Evolutionary conservation across 192 early-diverging fungal genomes (phyloP).

Genomic region (Rhizoclosmatium sp.): DNA sequence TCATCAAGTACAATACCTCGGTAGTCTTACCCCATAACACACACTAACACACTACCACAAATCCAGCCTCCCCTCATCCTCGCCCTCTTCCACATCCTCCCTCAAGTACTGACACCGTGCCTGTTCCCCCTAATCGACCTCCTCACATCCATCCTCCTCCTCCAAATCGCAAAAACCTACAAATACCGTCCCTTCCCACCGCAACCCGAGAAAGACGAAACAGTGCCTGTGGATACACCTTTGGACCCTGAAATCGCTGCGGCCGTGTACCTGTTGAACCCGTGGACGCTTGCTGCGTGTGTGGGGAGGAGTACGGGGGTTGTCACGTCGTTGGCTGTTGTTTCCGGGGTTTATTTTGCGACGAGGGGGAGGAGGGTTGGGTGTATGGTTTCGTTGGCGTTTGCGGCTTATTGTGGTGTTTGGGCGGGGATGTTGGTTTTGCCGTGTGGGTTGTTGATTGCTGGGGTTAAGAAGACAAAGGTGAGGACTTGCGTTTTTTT

Average conservation of each 20-base stretch:
- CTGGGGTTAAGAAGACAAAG: too few species aligned
- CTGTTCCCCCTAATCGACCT: constrained; percentile 74
- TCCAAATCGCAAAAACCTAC: constrained; percentile 58
- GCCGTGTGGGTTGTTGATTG: too few species aligned
- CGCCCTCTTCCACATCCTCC: constrained; percentile 71
- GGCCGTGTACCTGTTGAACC: constrained; percentile 81
- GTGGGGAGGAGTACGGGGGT: constrained; percentile 76
- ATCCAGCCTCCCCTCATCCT: constrained; percentile 76
- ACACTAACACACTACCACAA: too few species aligned
- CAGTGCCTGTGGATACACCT: constrained; percentile 43
- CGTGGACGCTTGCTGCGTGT: constrained; percentile 78
- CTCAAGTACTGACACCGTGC: constrained; percentile 51
- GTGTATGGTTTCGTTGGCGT: constrained; percentile 76
- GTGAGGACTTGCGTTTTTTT: too few species aligned
- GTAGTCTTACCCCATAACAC: neutral
- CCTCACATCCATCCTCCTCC: constrained; percentile 65
- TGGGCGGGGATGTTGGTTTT: constrained; percentile 87
- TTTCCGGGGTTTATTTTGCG: constrained; percentile 76
- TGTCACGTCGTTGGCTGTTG: constrained; percentile 79
- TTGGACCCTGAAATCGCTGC: constrained; percentile 53
- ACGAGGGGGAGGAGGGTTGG: constrained; percentile 55
- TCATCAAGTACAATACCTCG: constrained; percentile 71
- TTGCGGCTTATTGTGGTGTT: constrained; percentile 85
- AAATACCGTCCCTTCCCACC: constrained; percentile 17
- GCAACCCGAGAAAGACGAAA: constrained; percentile 39